Percentiles rank a stretch among this genome's conserved stretches.
Evolutionary conservation across 1,284 basidiomycete genomes (phyloP).

Genomic region (Ceratobasidium sp.): DNA sequence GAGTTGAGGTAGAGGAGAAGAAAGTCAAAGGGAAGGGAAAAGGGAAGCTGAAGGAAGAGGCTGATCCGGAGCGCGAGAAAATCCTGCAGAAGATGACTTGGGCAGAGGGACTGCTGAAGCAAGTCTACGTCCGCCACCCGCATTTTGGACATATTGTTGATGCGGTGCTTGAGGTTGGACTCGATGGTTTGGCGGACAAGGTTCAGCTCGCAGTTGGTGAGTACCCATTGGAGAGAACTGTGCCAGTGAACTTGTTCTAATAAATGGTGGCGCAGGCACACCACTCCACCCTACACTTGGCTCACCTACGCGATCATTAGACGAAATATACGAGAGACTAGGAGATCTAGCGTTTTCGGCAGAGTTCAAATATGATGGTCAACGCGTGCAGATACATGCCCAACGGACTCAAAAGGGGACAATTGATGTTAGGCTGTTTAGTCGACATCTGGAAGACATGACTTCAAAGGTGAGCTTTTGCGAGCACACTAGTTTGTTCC

Average conservation of each 20-base stretch:
- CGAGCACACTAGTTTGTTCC: not conserved
- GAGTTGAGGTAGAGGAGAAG: not conserved
- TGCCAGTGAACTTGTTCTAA: not conserved
- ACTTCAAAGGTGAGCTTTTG: constrained; percentile 78
- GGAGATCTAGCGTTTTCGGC: constrained; percentile 78
- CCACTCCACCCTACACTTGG: constrained; percentile 82
- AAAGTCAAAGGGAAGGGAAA: constrained; percentile 60
- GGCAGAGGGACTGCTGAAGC: constrained; percentile 78
- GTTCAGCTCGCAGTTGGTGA: constrained; percentile 84
- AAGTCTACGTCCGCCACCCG: constrained; percentile 89
- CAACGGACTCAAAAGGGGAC: constrained; percentile 61
- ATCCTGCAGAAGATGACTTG: constrained; percentile 65
- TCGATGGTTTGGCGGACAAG: constrained; percentile 71
- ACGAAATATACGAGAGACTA: constrained; percentile 84
- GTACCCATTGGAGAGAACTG: constrained; percentile 52
- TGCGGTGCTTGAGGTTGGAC: constrained; percentile 73
- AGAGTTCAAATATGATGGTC: constrained; percentile 69
- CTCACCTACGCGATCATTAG: constrained; percentile 86
- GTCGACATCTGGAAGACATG: constrained; percentile 93
- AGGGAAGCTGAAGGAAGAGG: constrained; percentile 56
- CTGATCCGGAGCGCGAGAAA: constrained; percentile 64
- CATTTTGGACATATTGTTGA: constrained; percentile 85
- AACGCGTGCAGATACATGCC: constrained; percentile 88
- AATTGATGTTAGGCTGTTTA: constrained; percentile 80
- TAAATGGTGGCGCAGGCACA: constrained; percentile 65